A percentile compares a stretch with the other conserved stretches of the same genome.
Evolutionary conservation across 169 alveolate genomes (phyloP).

Genomic region (Plasmodium knowlesi): DNA sequence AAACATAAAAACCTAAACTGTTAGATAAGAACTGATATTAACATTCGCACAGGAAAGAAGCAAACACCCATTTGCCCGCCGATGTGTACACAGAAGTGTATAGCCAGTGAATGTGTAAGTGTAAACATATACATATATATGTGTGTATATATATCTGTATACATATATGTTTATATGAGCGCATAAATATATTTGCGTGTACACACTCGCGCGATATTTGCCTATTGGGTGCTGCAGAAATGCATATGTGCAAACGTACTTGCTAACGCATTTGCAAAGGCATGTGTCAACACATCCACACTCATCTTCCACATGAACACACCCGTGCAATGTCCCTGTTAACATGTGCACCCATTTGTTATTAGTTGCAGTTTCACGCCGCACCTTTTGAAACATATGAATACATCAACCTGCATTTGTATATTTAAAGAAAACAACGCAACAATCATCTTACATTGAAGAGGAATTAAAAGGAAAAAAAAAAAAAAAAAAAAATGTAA

Average conservation of each 20-base stretch:
- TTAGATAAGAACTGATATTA: constrained; percentile 12
- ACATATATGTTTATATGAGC: not conserved
- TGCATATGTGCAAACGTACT: constrained; percentile 24
- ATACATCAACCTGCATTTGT: not conserved
- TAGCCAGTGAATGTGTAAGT: not conserved
- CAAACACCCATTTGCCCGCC: constrained; percentile 7
- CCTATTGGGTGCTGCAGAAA: not conserved
- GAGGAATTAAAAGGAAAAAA: not conserved
- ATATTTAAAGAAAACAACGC: not conserved
- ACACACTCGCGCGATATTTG: not conserved
- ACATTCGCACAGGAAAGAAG: constrained; percentile 38
- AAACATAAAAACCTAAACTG: constrained; percentile 31
- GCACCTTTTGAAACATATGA: not conserved
- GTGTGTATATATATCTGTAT: constrained; percentile 8
- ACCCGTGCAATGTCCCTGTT: not conserved
- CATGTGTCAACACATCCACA: not conserved
- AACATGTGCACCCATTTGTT: not conserved
- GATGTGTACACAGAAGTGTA: not conserved
- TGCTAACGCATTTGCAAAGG: not conserved
- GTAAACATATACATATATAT: not conserved
- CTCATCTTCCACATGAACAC: not conserved
- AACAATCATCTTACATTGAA: not conserved
- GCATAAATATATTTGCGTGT: not conserved
- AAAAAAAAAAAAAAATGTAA: not conserved
- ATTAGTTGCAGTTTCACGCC: not conserved